These are phyloP conservation scores for Apiosordaria backusii DNA, from an alignment of 495 filamentous ascomycete species.

Conservation along the genomic window DNA sequence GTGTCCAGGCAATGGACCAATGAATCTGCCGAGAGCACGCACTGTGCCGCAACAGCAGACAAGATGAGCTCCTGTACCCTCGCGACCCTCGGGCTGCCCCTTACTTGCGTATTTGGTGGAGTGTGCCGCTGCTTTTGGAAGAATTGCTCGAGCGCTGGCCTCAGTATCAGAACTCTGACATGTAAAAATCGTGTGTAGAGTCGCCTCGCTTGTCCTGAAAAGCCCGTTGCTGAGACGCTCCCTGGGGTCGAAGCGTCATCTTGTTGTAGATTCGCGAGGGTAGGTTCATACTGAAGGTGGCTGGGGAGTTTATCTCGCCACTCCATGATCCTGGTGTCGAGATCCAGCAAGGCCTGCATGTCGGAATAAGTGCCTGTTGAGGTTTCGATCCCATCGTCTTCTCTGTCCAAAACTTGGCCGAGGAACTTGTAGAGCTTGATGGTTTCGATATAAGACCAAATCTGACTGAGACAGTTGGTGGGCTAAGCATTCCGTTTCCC, in stretches of 20 bases:
- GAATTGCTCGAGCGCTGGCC: constrained; percentile 8
- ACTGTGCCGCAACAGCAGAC: constrained; percentile 8
- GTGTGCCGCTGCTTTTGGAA: neutral
- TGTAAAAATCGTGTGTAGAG: constrained; percentile 9
- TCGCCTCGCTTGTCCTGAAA: constrained; percentile 6
- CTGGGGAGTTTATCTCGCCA: constrained; percentile 5
- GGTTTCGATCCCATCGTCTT: neutral
- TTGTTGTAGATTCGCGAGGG: neutral
- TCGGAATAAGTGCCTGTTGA: neutral
- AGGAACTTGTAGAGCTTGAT: constrained; percentile 12
- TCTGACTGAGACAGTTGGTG: neutral
- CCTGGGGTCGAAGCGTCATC: neutral
- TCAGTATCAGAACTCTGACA: constrained; percentile 9
- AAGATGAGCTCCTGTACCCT: constrained; percentile 7
- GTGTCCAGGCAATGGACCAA: constrained; percentile 3
- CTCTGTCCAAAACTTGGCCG: constrained; percentile 7
- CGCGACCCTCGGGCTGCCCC: constrained; percentile 2
- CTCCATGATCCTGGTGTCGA: constrained; percentile 10
- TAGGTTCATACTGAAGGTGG: neutral
- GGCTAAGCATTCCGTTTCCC: neutral
- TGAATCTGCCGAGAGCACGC: constrained; percentile 7
- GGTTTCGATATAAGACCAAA: constrained; percentile 3
- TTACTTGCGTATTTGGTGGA: neutral
- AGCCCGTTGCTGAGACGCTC: neutral
- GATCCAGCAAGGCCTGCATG: constrained; percentile 8